Evolutionary conservation across 768 basidiomycete genomes (phyloP), one percentile per base, ranked within the genome.

Genomic region (Auriculariales sp.): DNA sequence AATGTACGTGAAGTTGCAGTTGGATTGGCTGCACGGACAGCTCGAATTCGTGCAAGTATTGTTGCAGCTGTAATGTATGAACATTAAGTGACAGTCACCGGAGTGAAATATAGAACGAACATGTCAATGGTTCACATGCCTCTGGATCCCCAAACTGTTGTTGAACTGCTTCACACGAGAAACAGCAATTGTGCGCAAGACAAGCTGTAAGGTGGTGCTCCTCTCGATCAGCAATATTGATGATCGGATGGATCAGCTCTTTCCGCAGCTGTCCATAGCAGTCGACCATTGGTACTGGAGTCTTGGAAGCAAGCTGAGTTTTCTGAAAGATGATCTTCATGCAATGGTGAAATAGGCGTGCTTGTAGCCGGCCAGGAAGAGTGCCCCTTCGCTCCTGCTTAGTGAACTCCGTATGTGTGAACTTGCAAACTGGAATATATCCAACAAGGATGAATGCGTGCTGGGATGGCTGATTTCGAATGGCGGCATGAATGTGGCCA

Each of bases 221-320:
- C 14, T 46, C 46, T 34, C 27, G 19, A 29, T 52, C 46, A 1
- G 29, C 45, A 35, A 52, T 52, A 48, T 47, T 48, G 3, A 39
- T 17, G 6, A 31, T 24, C 24, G 22, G 28, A 12, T 25, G 4
- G 19, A 47, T 4, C 34, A 47, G 14, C 34, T 52, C 50, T 2
- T 48, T 45, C 2, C 44, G 30, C 6, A 48, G 15, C 3, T 32
- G 5, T 5, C 50, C 50, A 47, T 47, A 28, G 19, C 48, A 30
- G 39, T 52, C 50, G 14, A 48, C 46, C 28, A 33, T 48, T 28
- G 15, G 3, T 3, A 28, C 35, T 22, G 39, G 39, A 6, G 9
- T 5, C 3, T 6, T 24, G 19, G 15, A 11, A 9, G 28, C 34
- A 27, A 19, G 17, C 30, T 33, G 19, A 7, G 25, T 11, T 4